Conservation (phyloP, 1,139 yeast genomes). For the Pichia sp. region DNA sequence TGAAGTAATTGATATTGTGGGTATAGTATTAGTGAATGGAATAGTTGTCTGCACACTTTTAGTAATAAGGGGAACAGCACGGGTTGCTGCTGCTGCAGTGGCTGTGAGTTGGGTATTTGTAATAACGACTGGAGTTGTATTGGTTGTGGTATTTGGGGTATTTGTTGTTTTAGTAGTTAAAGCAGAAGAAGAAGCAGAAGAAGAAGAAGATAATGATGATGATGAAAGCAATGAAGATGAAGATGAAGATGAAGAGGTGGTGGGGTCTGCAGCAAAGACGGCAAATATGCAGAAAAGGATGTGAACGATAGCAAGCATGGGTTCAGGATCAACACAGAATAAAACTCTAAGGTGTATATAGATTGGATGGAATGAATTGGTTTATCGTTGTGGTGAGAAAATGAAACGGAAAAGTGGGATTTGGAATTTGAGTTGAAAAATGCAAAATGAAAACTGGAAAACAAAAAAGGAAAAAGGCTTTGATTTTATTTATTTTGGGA, state of each 20-base stretch:
- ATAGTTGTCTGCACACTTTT: constrained; percentile 7
- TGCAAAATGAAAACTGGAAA: too few relatives aligned
- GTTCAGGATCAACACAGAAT: neutral
- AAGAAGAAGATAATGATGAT: neutral
- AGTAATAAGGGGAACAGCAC: neutral
- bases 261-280: neutral
- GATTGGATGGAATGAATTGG: neutral
- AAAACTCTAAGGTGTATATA: neutral
- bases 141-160: neutral
- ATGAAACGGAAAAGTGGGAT: neutral
- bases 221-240: neutral
- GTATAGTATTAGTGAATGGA: neutral
- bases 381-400: neutral
- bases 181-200: neutral
- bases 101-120: neutral
- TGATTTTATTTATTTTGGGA: too few relatives aligned
- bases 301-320: neutral
- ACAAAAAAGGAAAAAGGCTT: too few relatives aligned
- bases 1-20: constrained; percentile 11
- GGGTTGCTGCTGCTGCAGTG: neutral
- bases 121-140: neutral
- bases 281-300: neutral
- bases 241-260: neutral
- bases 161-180: constrained; percentile 4
- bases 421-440: neutral